Conservation (phyloP, 2,329 filamentous ascomycete genomes). For the Lasiodiplodia theobromae region DNA sequence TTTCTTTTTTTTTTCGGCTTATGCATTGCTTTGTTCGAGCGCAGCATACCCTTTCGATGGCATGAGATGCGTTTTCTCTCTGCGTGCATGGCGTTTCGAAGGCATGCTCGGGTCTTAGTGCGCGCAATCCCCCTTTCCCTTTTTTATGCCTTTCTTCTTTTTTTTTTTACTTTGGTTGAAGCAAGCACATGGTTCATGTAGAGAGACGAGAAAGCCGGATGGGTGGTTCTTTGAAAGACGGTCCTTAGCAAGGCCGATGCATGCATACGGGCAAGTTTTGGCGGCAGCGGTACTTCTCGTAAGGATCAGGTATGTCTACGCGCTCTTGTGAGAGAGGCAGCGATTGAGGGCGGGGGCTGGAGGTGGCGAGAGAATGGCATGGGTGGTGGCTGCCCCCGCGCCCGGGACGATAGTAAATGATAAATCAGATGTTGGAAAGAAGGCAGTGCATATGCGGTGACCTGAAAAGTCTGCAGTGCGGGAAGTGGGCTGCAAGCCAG, state of each 20-base stretch:
- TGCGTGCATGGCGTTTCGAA: constrained; percentile 28
- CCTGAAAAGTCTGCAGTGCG: constrained; percentile 10
- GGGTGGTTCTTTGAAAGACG: constrained; percentile 30
- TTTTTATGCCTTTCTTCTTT: neutral
- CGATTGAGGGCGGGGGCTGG: constrained; percentile 7
- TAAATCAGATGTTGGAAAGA: constrained; percentile 11
- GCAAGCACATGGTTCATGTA: constrained; percentile 26
- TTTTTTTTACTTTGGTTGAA: constrained; percentile 11
- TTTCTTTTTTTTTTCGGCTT: constrained; percentile 35
- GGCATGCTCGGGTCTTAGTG: constrained; percentile 24
- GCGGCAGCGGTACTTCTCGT: constrained; percentile 9
- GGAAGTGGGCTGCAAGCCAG: constrained; percentile 15
- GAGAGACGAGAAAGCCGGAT: constrained; percentile 22
- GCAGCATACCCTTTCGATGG: constrained; percentile 47
- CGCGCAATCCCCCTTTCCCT: constrained; percentile 24
- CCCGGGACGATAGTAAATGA: constrained; percentile 25
- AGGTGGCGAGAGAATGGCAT: neutral
- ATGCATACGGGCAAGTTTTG: constrained; percentile 21
- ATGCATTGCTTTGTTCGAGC: constrained; percentile 41
- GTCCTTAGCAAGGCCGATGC: constrained; percentile 16
- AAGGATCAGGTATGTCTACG: constrained; percentile 18
- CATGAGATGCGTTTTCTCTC: constrained; percentile 35
- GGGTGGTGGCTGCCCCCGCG: neutral
- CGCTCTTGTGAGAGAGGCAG: constrained; percentile 22
- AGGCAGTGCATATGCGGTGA: constrained; percentile 15